Evolutionary conservation across 306 rosid species (phyloP).

Genomic region (Dalbergia cultrata): DNA sequence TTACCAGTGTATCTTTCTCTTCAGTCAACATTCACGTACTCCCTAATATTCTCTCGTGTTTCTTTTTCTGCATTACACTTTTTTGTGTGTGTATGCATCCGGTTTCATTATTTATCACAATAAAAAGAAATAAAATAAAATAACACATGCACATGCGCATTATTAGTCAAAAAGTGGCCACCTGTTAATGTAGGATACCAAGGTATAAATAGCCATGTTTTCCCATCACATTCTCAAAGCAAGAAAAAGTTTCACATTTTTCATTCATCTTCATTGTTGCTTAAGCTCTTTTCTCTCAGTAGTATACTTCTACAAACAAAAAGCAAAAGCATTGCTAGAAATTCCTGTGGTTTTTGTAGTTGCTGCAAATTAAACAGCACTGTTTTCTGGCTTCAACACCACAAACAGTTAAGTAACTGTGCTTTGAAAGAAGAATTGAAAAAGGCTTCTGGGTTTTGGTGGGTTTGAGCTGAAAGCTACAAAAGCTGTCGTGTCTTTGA

Average conservation of each 20-base stretch:
- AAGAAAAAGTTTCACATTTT: no score
- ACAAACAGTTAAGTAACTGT: no score
- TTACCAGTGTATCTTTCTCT: background rate
- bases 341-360: background rate
- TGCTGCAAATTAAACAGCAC: background rate
- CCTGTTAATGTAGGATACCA: background rate
- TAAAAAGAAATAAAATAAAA: no score
- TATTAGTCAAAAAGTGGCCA: background rate
- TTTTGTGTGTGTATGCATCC: background rate
- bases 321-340: no score
- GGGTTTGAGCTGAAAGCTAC: constrained; percentile 4
- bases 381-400: no score
- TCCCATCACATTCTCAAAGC: background rate
- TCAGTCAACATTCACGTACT: background rate
- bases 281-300: no score
- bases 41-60: background rate
- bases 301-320: no score
- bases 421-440: background rate
- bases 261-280: no score
- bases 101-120: no score
- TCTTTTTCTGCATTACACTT: background rate
- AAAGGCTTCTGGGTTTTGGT: constrained; percentile 2
- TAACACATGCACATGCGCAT: background rate
- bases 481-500: background rate
- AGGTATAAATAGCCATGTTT: background rate